Evolutionary conservation across 371 early-diverging fungal genomes (phyloP).

Genomic region (Choanephora cucurbitarum): DNA sequence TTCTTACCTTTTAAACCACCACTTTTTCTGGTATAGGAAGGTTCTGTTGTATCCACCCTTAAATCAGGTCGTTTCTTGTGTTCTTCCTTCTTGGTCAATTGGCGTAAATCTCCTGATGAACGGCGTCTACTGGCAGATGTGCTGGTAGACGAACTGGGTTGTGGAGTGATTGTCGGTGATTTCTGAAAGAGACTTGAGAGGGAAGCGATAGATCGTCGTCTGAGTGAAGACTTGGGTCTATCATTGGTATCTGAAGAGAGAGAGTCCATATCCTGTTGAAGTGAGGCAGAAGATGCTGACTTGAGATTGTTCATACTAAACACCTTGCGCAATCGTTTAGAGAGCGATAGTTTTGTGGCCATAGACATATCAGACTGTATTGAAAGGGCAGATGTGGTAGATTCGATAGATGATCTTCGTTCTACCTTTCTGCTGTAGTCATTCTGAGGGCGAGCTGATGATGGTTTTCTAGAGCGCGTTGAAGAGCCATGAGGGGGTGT

Average conservation of each 20-base stretch:
- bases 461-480: slow-evolving; percentile 22
- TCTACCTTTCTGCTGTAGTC: slow-evolving; percentile 14
- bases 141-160: slow-evolving; percentile 5
- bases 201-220: slow-evolving; percentile 48
- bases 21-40: slow-evolving; percentile 19
- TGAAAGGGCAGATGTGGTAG: slow-evolving; percentile 37
- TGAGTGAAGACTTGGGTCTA: slow-evolving; percentile 22
- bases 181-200: slow-evolving; percentile 39
- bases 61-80: slow-evolving; percentile 32
- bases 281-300: slow-evolving; percentile 6
- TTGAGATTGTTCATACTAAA: slow-evolving; percentile 50
- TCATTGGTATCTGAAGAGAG: neutral
- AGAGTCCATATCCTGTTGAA: neutral
- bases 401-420: slow-evolving; percentile 21
- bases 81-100: slow-evolving; percentile 18
- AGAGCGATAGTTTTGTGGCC: slow-evolving; percentile 42
- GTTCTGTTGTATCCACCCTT: slow-evolving; percentile 32
- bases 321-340: slow-evolving; percentile 51
- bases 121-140: slow-evolving; percentile 17
- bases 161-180: slow-evolving; percentile 1
- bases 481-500: neutral
- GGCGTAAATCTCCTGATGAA: slow-evolving; percentile 33
- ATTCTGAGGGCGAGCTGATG: slow-evolving; percentile 26
- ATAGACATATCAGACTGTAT: slow-evolving; percentile 34
- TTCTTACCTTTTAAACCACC: slow-evolving; percentile 41